These are phyloP conservation scores for Emergomyces africanus DNA, from an alignment of 2,329 filamentous ascomycete species.

Conservation along the genomic window DNA sequence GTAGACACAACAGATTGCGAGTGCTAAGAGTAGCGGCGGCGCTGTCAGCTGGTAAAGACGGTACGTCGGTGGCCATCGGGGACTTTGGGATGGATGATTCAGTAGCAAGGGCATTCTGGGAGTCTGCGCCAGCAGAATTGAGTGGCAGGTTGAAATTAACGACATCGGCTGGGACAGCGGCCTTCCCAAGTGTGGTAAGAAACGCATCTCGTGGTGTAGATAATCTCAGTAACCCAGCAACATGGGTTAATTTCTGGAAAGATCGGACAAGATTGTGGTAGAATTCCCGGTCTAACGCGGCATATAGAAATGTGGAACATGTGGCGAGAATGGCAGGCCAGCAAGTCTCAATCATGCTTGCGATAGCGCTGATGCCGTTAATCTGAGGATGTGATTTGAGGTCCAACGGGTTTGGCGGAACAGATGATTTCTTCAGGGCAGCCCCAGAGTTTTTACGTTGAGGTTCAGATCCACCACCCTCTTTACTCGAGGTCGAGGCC, in stretches of 20 bases:
- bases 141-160: slow-evolving; percentile 13
- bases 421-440: slow-evolving; percentile 13
- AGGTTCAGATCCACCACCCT: slow-evolving; percentile 22
- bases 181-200: slow-evolving; percentile 83
- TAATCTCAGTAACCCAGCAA: slow-evolving; percentile 75
- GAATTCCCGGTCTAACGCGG: slow-evolving; percentile 81
- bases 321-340: slow-evolving; percentile 94
- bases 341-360: slow-evolving; percentile 74
- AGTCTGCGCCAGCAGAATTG: slow-evolving; percentile 10
- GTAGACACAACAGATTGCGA: slow-evolving; percentile 76
- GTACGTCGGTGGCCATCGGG: slow-evolving; percentile 17
- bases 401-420: slow-evolving; percentile 68
- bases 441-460: slow-evolving; percentile 17
- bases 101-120: slow-evolving; percentile 16
- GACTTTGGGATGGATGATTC: slow-evolving; percentile 17
- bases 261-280: slow-evolving; percentile 85
- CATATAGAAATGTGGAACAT: slow-evolving; percentile 89
- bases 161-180: slow-evolving; percentile 71
- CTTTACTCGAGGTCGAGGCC: slow-evolving; percentile 21
- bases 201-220: slow-evolving; percentile 85
- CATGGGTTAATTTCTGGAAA: slow-evolving; percentile 91
- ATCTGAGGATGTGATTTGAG: slow-evolving; percentile 61
- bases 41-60: slow-evolving; percentile 26
- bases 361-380: slow-evolving; percentile 60
- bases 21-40: slow-evolving; percentile 55